Base-by-base conservation (phyloP, 2,329 filamentous ascomycete species). In the Chaetomium strumarium region DNA sequence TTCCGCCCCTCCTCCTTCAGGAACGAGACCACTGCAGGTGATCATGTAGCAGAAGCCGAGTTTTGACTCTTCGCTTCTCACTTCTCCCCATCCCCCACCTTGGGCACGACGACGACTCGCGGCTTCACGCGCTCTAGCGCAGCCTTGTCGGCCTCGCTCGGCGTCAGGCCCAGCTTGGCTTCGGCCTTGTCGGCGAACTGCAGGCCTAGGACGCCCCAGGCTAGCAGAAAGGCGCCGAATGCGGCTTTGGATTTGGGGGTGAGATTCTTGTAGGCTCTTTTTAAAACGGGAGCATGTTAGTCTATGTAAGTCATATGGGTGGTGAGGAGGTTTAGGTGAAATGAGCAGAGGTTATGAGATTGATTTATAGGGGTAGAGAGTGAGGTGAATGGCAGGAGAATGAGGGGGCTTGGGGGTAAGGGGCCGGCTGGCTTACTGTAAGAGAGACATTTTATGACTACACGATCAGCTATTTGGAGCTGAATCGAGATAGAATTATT, bases 151-250 rank as follows among this genome's bases (percentile, higher is more conserved):
- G 86, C 75, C 56, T 88, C 83, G 1, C 83, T 85, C 1, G 90
- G 81, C 37, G 79, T 83, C 67, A 89, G 79, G 7, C 86, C 87
- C 55, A 91, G 78, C 39, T 78, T 82, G 65, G 86, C 79, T 70
- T 92, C 90, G 14, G 85, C 82, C 52, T 76, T 76, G 64, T 92
- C 86, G 5, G 86, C 83, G 16, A 88, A 65, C 65, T 85, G 84
- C n/a, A 93, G 76, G 14, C 89, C 91, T 38, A 82, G 72, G 38
- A 75, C 72, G 13, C 88, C 89, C 81, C 90, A 96, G 33, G 80
- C 80, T 64, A 96, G 81, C 59, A 95, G 71, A 61, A 83, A 86
- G 45, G 83, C 67, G 60, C 91, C 91, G 57, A 95, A 76, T 44
- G 84, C 71, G 20, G 86, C 85, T 60, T 80, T 84, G 16, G 85